These are phyloP conservation scores for Medicago ruthenica DNA, from an alignment of 306 rosid genomes.

Conservation along the genomic window DNA sequence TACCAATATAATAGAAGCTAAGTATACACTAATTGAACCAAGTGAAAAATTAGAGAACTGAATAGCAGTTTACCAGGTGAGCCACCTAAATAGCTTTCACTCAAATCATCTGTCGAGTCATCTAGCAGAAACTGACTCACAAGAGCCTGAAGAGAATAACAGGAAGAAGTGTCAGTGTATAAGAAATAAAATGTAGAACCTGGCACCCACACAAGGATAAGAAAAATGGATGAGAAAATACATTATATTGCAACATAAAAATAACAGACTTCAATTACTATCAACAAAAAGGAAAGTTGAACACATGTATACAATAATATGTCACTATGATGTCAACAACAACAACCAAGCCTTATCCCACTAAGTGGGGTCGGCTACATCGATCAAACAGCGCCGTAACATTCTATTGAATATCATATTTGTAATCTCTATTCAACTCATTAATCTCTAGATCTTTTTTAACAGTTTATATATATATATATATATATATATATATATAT, in stretches of 20 bases:
- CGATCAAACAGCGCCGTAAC: too few species aligned
- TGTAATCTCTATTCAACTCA: too few species aligned
- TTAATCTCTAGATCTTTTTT: too few species aligned
- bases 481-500: too few species aligned
- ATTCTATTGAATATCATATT: too few species aligned
- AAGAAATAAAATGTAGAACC: slow-evolving; percentile 10
- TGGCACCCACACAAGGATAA: background rate
- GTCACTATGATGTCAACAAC: background rate
- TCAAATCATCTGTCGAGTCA: slow-evolving; percentile 60
- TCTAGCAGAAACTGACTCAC: slow-evolving; percentile 85
- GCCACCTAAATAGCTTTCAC: slow-evolving; percentile 45
- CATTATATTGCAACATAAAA: background rate
- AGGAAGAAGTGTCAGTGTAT: background rate
- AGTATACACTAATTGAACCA: background rate
- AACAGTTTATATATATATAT: too few species aligned
- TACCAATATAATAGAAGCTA: slow-evolving; percentile 26
- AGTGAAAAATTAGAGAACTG: background rate
- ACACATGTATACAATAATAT: background rate
- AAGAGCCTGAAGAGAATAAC: slow-evolving; percentile 66
- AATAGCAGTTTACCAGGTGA: slow-evolving; percentile 52
- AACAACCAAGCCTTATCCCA: too few species aligned
- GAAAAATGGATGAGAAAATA: background rate
- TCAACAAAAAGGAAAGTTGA: background rate
- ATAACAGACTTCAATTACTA: background rate
- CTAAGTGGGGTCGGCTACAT: too few species aligned